Evolutionary conservation across 1,139 yeast species (phyloP).

Genomic region (Yamadazyma diospyri): DNA sequence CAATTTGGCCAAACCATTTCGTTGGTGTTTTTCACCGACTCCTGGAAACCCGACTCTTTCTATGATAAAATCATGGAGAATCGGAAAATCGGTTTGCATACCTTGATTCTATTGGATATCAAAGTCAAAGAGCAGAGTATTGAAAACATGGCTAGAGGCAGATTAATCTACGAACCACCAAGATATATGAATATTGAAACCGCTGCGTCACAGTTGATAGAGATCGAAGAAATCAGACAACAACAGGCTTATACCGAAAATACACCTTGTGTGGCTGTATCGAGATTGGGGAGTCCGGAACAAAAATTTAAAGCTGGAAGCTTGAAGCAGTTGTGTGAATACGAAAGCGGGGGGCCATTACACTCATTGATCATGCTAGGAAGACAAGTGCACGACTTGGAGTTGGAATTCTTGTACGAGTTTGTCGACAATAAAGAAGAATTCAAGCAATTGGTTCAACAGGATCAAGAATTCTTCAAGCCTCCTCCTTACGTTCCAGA

Average conservation of each 20-base stretch:
- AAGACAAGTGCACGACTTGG: conserved; percentile 90
- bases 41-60: conserved; percentile 96
- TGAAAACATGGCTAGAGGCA: conserved; percentile 91
- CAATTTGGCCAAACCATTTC: conserved; percentile 97
- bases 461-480: conserved; percentile 76
- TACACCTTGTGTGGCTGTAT: conserved; percentile 92
- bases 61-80: conserved; percentile 87
- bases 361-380: conserved; percentile 91
- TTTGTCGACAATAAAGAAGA: conserved; percentile 66
- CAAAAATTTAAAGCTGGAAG: conserved; percentile 87
- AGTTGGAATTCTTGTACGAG: conserved; percentile 77
- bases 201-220: conserved; percentile 83
- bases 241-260: conserved; percentile 76
- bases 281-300: conserved; percentile 82
- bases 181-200: conserved; percentile 91
- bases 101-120: conserved; percentile 82
- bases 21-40: conserved; percentile 89
- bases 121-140: conserved; percentile 96
- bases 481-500: conserved; percentile 50
- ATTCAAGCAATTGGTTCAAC: conserved; percentile 55
- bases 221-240: conserved; percentile 72
- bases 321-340: conserved; percentile 64
- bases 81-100: conserved; percentile 85
- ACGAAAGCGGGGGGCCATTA: conserved; percentile 91
- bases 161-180: conserved; percentile 92